phyloP scores from a whole-genome alignment of 371 early-diverging fungal genomes.

The Mortierella sp. region DNA sequence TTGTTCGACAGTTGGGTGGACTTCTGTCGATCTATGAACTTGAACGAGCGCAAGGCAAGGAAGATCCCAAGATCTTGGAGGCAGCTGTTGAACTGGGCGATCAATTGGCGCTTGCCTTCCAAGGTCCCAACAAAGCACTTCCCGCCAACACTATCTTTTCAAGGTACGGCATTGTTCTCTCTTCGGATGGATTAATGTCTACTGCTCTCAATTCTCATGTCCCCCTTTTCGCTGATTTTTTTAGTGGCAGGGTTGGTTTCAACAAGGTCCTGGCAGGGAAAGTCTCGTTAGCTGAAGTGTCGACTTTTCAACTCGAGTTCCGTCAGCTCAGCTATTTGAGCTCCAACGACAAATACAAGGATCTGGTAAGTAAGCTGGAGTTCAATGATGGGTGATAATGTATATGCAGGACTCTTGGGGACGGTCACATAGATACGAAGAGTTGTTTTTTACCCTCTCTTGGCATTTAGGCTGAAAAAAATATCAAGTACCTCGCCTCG shows the following conservation, averaged over 20 bases:
- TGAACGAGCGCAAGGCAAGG: background rate
- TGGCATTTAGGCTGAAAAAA: conserved; percentile 61
- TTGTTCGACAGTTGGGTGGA: conserved; percentile 81
- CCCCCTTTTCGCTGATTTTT: background rate
- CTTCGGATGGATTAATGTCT: no score
- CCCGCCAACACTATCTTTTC: conserved; percentile 13
- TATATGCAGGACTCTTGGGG: background rate
- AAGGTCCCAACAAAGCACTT: conserved; percentile 3
- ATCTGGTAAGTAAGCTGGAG: conserved; percentile 52
- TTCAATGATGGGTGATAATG: background rate
- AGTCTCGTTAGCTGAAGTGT: conserved; percentile 79
- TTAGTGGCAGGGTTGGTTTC: conserved; percentile 15
- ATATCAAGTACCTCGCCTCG: conserved; percentile 61
- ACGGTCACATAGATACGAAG: background rate
- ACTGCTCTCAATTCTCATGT: background rate
- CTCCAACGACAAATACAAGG: conserved; percentile 58
- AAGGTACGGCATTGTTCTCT: conserved; percentile 5
- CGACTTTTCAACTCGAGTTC: conserved; percentile 89
- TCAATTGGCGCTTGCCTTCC: conserved; percentile 22
- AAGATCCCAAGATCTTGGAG: conserved; percentile 60
- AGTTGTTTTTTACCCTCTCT: background rate
- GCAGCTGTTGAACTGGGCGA: conserved; percentile 59
- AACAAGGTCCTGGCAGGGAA: conserved; percentile 16
- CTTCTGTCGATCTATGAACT: conserved; percentile 74
- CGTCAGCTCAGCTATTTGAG: conserved; percentile 81